Evolutionary conservation across 306 rosid species (phyloP).

Genomic region (Prunus mongolica): DNA sequence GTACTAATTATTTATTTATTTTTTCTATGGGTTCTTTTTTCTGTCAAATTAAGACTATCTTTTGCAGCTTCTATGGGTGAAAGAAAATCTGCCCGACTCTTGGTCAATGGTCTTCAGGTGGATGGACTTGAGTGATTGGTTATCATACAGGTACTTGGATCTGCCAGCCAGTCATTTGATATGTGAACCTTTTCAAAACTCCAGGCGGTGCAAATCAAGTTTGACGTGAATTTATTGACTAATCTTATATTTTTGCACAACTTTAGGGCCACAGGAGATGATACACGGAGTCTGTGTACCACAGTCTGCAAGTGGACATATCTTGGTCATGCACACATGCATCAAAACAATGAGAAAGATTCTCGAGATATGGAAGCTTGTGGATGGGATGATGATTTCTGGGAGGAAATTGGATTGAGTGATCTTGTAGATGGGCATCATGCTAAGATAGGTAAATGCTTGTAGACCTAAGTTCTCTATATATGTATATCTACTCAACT

Average conservation of each 20-base stretch:
- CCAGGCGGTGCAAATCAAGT: conserved; percentile 19
- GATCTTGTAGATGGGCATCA: conserved; percentile 96
- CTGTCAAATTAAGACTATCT: conserved; percentile 11
- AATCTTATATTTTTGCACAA: conserved; percentile 6
- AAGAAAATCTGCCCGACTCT: conserved; percentile 88
- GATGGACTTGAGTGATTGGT: conserved; percentile 99
- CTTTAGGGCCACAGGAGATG: conserved; percentile 91
- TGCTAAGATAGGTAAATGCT: conserved; percentile 79
- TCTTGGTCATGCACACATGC: conserved; percentile 99
- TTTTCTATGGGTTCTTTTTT: neutral
- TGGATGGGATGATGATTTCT: conserved; percentile 99
- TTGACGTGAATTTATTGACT: conserved; percentile 21
- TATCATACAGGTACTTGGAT: conserved; percentile 76
- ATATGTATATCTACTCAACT: neutral
- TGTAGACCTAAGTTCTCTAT: neutral
- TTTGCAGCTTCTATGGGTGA: conserved; percentile 95
- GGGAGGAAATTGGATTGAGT: conserved; percentile 98
- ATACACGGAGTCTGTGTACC: conserved; percentile 95
- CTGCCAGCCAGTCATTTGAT: conserved; percentile 1
- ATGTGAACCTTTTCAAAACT: conserved; percentile 10
- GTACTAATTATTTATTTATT: neutral
- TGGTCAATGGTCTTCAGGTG: conserved; percentile 96
- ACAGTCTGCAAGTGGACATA: conserved; percentile 97
- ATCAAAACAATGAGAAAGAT: conserved; percentile 55
- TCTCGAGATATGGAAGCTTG: conserved; percentile 89